Evolutionary conservation across 2,329 filamentous ascomycete genomes (phyloP), one percentile per base, ranked within the genome.

Genomic region (Fusarium dimerum): DNA sequence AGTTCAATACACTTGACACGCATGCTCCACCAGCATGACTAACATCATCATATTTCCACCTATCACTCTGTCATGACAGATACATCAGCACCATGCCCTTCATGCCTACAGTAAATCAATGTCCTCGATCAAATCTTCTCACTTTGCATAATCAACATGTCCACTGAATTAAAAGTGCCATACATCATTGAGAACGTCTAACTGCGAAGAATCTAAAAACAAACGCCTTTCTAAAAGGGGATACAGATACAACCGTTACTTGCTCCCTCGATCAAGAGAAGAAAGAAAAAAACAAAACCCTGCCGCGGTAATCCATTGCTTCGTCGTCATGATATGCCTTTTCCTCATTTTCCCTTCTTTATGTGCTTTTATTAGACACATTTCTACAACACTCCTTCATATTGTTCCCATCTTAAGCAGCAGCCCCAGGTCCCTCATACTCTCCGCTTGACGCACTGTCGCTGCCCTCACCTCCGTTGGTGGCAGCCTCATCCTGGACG

Each of bases 401-500:
- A 43, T 54, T 57, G 50, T 43, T 12, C 53, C 43, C 13, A 32
- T 56, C 48, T 60, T 69, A 75, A 36, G 76, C 76, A 11, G 77
- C 78, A 5, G 66, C 54, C 53, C 77, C 66, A 26, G 69, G 64
- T 57, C 78, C 69, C 55, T 80, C 64, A 59, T 79, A 68, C 42
- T 74, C 70, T 30, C 67, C 66, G 40, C 71, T 77, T 29, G 71
- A 68, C 15, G 71, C 71, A 61, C 71, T 76, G 43, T 74, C 68
- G 51, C 73, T 76, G 10, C 64, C 68, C 26, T 59, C 69, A 57
- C 57, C 68, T 29, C 65, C 68, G 51, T 71, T 69, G 39, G 65
- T 63, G 3, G 56, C 63, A 16, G 64, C 66, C 36, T 82, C 79
- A 45, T 82, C 79, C 63, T 83, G 79, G 10, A 66, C 64, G 69